Percentiles rank a stretch among this genome's conserved stretches.
Evolutionary conservation across 495 filamentous ascomycete genomes (phyloP).

Genomic region (Podospora sp.): DNA sequence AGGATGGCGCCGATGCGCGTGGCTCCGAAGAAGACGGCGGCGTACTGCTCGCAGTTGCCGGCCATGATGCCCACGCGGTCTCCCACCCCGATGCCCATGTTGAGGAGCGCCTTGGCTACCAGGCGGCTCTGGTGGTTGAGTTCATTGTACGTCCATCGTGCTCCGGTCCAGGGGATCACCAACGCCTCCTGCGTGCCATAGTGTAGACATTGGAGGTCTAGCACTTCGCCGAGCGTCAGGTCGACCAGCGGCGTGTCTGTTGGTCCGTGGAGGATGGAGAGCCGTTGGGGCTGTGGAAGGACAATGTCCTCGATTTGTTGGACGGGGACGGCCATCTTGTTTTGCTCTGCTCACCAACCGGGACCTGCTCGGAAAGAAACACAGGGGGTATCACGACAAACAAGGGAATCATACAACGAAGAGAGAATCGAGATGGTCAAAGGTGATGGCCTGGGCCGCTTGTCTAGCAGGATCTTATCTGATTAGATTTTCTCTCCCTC

Average conservation of each 20-base stretch:
- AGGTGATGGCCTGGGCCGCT: background rate
- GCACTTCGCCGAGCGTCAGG: slow-evolving; percentile 62
- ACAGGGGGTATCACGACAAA: background rate
- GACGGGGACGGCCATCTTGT: slow-evolving; percentile 26
- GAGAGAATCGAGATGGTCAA: background rate
- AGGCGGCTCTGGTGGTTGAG: slow-evolving; percentile 62
- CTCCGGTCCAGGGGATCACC: slow-evolving; percentile 67
- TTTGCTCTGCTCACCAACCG: background rate
- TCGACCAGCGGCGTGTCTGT: slow-evolving; percentile 62
- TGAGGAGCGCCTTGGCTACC: slow-evolving; percentile 60
- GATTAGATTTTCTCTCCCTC: slow-evolving; percentile 28
- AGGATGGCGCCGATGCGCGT: slow-evolving; percentile 66
- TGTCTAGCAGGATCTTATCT: slow-evolving; percentile 28
- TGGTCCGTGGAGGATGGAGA: slow-evolving; percentile 62
- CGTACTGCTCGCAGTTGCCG: slow-evolving; percentile 72
- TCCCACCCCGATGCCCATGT: slow-evolving; percentile 61
- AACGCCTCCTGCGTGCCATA: slow-evolving; percentile 62
- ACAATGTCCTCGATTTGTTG: slow-evolving; percentile 25
- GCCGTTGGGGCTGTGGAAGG: slow-evolving; percentile 36
- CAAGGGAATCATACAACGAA: background rate
- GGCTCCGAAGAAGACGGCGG: slow-evolving; percentile 68
- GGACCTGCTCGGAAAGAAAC: background rate
- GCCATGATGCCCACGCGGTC: slow-evolving; percentile 72
- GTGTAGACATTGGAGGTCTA: slow-evolving; percentile 63
- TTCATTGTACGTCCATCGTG: slow-evolving; percentile 67